Evolutionary conservation across 805 yeast genomes (phyloP).

Genomic region (Tetrapisispora namnaoensis): DNA sequence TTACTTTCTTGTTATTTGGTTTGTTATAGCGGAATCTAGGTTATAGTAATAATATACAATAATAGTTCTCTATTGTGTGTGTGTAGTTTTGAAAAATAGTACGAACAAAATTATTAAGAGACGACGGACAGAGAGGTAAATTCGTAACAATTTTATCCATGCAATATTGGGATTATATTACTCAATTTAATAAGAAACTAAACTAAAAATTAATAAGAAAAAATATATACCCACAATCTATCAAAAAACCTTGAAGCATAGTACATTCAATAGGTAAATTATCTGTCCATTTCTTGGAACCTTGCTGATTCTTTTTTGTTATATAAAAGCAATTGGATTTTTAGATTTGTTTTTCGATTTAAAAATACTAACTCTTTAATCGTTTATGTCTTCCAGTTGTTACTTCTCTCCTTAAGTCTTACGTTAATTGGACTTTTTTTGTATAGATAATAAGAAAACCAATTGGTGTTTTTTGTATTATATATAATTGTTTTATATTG

Average conservation of each 20-base stretch:
- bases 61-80: background rate
- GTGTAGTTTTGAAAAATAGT: background rate
- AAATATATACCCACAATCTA: too few species aligned
- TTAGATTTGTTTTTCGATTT: background rate
- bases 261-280: too few species aligned
- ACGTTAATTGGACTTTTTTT: too few species aligned
- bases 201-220: too few species aligned
- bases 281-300: too few species aligned
- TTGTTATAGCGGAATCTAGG: too few species aligned
- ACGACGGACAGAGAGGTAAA: background rate
- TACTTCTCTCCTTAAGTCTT: too few species aligned
- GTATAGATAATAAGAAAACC: background rate
- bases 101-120: too few species aligned
- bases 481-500: background rate
- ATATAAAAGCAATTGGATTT: background rate
- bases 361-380: background rate
- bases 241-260: too few species aligned
- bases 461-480: background rate
- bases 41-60: too few species aligned
- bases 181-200: background rate
- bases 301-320: background rate
- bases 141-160: background rate
- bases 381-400: too few species aligned
- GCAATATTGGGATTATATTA: background rate
- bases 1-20: too few species aligned